Evolutionary conservation across 192 early-diverging fungal species (phyloP).

Genomic region (Bifiguratus adelaidae): DNA sequence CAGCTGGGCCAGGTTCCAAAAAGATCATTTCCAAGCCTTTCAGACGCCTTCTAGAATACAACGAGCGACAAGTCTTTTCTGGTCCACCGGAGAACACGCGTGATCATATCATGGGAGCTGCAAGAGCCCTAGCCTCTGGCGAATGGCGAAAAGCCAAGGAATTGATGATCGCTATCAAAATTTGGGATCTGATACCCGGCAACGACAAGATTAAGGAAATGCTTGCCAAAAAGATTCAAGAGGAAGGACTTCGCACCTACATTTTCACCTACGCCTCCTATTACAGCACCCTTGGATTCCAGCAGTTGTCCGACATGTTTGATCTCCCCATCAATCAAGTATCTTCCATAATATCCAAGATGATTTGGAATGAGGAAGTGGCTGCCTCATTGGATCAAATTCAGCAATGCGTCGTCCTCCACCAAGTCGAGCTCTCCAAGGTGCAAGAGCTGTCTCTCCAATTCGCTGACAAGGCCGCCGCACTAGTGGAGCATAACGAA

Average conservation of each 20-base stretch:
- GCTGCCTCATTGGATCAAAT: constrained; percentile 83
- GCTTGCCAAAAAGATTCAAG: constrained; percentile 85
- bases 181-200: constrained; percentile 90
- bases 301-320: constrained; percentile 84
- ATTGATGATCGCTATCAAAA: constrained; percentile 83
- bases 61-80: constrained; percentile 91
- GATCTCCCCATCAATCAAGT: constrained; percentile 54
- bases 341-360: constrained; percentile 73
- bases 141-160: constrained; percentile 89
- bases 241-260: constrained; percentile 94
- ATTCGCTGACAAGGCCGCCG: constrained; percentile 79
- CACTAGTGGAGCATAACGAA: constrained; percentile 87
- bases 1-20: constrained; percentile 47
- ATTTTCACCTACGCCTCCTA: constrained; percentile 86
- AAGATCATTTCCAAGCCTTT: constrained; percentile 86
- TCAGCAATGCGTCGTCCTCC: constrained; percentile 66
- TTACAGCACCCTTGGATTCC: constrained; percentile 82
- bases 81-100: constrained; percentile 98
- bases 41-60: constrained; percentile 87
- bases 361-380: constrained; percentile 92
- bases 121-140: constrained; percentile 82
- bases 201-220: constrained; percentile 82
- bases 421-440: constrained; percentile 59
- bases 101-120: constrained; percentile 97
- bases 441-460: constrained; percentile 81